A percentile compares a stretch with the other conserved stretches of the same genome.
Conservation (phyloP, 2,329 filamentous ascomycete genomes). For the Xylariaceae sp. region DNA sequence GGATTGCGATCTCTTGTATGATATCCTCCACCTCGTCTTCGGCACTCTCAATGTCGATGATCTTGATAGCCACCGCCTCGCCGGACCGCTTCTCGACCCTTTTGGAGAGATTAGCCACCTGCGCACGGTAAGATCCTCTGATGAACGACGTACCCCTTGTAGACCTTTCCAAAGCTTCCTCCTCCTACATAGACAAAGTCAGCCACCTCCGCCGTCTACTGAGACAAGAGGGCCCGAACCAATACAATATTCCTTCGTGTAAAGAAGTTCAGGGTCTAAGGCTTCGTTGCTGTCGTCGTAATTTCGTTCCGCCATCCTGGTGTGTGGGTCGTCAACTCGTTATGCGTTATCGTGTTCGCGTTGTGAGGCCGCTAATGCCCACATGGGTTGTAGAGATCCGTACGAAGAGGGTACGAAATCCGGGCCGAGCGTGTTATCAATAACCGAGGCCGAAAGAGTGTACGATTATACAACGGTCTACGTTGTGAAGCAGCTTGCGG, state of each 20-base stretch:
- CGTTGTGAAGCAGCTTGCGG: slow-evolving; percentile 9
- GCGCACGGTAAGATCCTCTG: background rate
- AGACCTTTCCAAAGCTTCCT: slow-evolving; percentile 97
- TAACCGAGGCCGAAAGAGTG: slow-evolving; percentile 1
- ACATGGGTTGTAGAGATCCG: background rate
- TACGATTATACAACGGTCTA: slow-evolving; percentile 9
- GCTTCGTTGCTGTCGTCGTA: slow-evolving; percentile 50
- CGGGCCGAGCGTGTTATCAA: background rate
- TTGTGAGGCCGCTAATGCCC: slow-evolving; percentile 3
- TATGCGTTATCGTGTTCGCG: slow-evolving; percentile 11
- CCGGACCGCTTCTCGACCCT: slow-evolving; percentile 91
- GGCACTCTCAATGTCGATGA: slow-evolving; percentile 98
- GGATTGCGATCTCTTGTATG: slow-evolving; percentile 95
- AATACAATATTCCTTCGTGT: slow-evolving; percentile 89
- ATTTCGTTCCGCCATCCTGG: slow-evolving; percentile 46
- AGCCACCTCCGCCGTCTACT: slow-evolving; percentile 25
- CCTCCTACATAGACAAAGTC: slow-evolving; percentile 57
- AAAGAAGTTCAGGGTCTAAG: slow-evolving; percentile 83
- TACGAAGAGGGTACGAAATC: background rate
- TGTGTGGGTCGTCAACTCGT: slow-evolving; percentile 21
- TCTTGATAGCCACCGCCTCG: slow-evolving; percentile 92
- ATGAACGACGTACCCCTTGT: slow-evolving; percentile 70
- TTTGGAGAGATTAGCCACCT: slow-evolving; percentile 17
- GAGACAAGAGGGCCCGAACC: slow-evolving; percentile 47
- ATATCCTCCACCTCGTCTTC: slow-evolving; percentile 99